Base-by-base conservation (phyloP, 352 stramenopile genomes). In the Pythium folliculosum region DNA sequence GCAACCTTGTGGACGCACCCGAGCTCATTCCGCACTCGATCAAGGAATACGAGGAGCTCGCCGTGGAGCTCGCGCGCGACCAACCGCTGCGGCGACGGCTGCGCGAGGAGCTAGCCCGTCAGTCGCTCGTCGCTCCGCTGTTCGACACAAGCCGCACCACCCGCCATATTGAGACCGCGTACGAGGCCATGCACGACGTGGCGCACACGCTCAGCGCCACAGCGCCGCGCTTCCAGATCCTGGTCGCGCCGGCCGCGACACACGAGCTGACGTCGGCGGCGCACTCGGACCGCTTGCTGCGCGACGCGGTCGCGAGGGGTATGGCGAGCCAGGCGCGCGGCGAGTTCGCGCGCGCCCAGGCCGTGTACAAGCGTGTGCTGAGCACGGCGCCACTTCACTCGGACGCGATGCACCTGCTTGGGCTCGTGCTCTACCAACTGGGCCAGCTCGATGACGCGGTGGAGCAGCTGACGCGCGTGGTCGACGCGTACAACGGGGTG, bases 61-160 rank as follows among this genome's bases (percentile, higher is more conserved):
- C 84, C 0, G 80, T 95, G 27, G 61, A 67, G 3, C 62, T 96
- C 14, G 85, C 81, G 8, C 62, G 40, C 0, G 55, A 71, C 7
- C 62, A 47, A 0, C 35, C 5, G 4, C 60, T 88, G 1, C 59
- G 80, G 21, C 38, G 19, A 0, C 60, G 61, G 2, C 53, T 89
- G 13, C 81, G 82, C 22, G 17, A 25, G 0, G 63, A 76, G 17
- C 57, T 94, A 5, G 76, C 72, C 21, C 23, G 48, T 0, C 47
- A 81, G 7, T 63, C 67, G 7, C 37, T 90, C 19, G 54, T 48
- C 3, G 85, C 77, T 2, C 84, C 86, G 4, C 73, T 96, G 5
- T 96, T 97, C 54, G 88, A 97, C 57, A 90, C 77, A 3, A 64
- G 61, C 23, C 74, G 75, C 37, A 94, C 73, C 22, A 78, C 76